phyloP scores from a whole-genome alignment of 805 yeast genomes.

The Ogataea naganishii region DNA sequence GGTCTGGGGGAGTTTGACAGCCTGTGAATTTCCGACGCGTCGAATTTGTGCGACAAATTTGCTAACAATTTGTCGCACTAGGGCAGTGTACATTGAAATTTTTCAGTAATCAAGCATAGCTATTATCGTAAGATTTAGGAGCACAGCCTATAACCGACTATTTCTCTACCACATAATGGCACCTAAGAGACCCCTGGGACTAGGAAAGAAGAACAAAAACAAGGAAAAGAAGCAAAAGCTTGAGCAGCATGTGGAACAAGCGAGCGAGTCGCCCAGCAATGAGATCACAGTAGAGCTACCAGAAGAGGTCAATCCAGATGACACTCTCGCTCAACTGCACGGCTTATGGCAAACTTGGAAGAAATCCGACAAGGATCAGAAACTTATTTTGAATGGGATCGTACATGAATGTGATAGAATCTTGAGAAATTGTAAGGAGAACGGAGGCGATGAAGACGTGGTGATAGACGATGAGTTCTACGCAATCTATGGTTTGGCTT shows the following conservation, averaged over 20 bases:
- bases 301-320: conserved; percentile 64
- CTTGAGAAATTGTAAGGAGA: conserved; percentile 36
- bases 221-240: conserved; percentile 31
- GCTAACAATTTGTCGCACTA: no score
- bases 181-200: conserved; percentile 53
- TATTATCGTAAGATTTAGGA: not conserved
- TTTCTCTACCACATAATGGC: conserved; percentile 30
- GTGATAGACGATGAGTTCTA: conserved; percentile 47
- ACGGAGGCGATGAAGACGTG: conserved; percentile 20
- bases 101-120: conserved; percentile 1
- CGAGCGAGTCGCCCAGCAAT: conserved; percentile 9
- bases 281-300: conserved; percentile 59
- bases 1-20: no score
- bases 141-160: no score
- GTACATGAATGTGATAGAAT: conserved; percentile 89
- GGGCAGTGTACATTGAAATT: no score
- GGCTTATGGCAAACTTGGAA: conserved; percentile 66
- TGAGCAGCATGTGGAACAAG: no score
- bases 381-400: conserved; percentile 67
- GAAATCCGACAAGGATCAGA: conserved; percentile 49
- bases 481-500: conserved; percentile 64
- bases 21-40: no score
- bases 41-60: no score
- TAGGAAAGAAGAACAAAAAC: conserved; percentile 48
- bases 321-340: conserved; percentile 66